Evolutionary conservation across 768 basidiomycete species (phyloP).

Genomic region (Clitopilus passeckerianus): DNA sequence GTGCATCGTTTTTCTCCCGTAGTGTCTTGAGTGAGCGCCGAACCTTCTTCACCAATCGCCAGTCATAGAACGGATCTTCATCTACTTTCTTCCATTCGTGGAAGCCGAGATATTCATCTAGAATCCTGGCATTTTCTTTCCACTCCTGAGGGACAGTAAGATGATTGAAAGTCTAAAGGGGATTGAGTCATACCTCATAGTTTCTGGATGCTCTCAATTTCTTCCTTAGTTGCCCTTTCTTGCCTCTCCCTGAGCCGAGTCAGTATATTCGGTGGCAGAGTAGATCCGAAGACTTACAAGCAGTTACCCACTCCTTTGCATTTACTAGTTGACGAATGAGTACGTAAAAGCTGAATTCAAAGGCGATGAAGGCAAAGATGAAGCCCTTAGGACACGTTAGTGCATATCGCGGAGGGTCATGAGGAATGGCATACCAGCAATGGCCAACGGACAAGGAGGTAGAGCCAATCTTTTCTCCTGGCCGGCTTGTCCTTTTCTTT

Average conservation of each 20-base stretch:
- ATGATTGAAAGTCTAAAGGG: not conserved
- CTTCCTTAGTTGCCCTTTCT: conserved; percentile 73
- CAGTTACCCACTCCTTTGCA: conserved; percentile 87
- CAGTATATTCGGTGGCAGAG: conserved; percentile 12
- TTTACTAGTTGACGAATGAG: conserved; percentile 90
- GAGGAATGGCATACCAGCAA: conserved; percentile 51
- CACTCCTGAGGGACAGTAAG: conserved; percentile 55
- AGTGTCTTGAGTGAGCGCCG: conserved; percentile 66
- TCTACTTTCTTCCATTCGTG: conserved; percentile 87
- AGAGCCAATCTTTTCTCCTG: conserved; percentile 66
- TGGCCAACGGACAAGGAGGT: conserved; percentile 81
- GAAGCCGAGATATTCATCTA: conserved; percentile 84
- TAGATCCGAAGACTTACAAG: conserved; percentile 51
- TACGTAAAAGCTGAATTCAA: conserved; percentile 85
- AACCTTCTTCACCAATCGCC: conserved; percentile 80
- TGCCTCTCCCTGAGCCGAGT: conserved; percentile 65
- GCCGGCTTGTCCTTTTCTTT: conserved; percentile 37
- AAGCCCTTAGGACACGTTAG: conserved; percentile 79
- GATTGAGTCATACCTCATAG: conserved; percentile 50
- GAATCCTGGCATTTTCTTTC: conserved; percentile 70
- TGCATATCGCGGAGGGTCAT: not conserved
- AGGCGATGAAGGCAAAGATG: conserved; percentile 78
- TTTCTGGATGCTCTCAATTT: conserved; percentile 68
- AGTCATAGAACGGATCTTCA: conserved; percentile 90
- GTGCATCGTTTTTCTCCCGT: conserved; percentile 73